Evolutionary conservation across 192 early-diverging fungal species (phyloP).

Genomic region (Rhizophagus clarus): DNA sequence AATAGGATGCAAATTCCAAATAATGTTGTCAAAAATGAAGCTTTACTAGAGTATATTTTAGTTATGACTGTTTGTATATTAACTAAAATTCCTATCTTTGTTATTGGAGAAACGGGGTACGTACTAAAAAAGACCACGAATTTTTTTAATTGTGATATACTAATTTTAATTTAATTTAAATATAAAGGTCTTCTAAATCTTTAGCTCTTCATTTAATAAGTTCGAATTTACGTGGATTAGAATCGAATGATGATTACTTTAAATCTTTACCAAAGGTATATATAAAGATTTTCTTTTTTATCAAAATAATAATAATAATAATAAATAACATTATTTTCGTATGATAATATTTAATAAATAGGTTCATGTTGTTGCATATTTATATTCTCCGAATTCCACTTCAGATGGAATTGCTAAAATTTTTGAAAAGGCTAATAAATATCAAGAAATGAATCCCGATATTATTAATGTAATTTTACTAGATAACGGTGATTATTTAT

Average conservation of each 20-base stretch:
- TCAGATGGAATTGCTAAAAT: slow-evolving; percentile 29
- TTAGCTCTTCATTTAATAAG: slow-evolving; percentile 23
- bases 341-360: not conserved
- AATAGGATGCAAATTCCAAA: not conserved
- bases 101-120: slow-evolving; percentile 24
- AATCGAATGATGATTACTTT: slow-evolving; percentile 30
- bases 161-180: too few relatives aligned
- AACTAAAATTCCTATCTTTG: slow-evolving; percentile 27
- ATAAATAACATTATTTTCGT: too few relatives aligned
- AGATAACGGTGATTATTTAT: slow-evolving; percentile 20
- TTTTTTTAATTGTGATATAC: too few relatives aligned
- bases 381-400: slow-evolving; percentile 20
- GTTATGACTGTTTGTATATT: slow-evolving; percentile 29
- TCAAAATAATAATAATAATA: too few relatives aligned
- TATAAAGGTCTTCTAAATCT: slow-evolving; percentile 13
- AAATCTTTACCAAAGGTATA: slow-evolving; percentile 19
- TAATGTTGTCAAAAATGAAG: slow-evolving; percentile 2
- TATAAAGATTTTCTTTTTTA: not conserved
- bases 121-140: not conserved
- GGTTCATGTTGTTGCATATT: slow-evolving; percentile 22
- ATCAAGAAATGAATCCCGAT: slow-evolving; percentile 9
- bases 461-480: slow-evolving; percentile 20
- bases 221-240: slow-evolving; percentile 27
- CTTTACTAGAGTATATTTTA: slow-evolving; percentile 22
- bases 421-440: slow-evolving; percentile 28